Evolutionary conservation across 78 protist genomes (phyloP).

Genomic region (Speleostelium caveatum): DNA sequence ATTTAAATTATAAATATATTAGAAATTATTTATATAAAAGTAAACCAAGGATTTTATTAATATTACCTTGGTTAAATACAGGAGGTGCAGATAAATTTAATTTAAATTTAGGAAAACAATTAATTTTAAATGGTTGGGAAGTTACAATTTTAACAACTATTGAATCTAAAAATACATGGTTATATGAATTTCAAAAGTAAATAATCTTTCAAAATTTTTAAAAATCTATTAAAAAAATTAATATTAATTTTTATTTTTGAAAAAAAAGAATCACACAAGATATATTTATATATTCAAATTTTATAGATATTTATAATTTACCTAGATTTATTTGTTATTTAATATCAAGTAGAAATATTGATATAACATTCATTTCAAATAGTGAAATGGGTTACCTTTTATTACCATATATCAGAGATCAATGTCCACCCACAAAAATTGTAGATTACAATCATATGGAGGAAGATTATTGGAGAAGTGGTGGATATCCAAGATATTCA

Average conservation of each 20-base stretch:
- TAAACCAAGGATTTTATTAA: constrained; percentile 36
- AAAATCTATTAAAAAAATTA: too few relatives aligned
- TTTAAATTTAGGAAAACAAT: constrained; percentile 55
- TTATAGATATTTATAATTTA: background rate
- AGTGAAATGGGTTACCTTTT: constrained; percentile 43
- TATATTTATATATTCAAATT: constrained; percentile 41
- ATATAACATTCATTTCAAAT: constrained; percentile 38
- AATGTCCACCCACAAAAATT: background rate
- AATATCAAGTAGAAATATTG: constrained; percentile 26
- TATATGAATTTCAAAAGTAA: constrained; percentile 30
- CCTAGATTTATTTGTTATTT: constrained; percentile 55
- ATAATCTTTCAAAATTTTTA: too few relatives aligned
- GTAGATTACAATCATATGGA: constrained; percentile 71
- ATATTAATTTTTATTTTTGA: too few relatives aligned
- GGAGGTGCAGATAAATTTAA: constrained; percentile 78
- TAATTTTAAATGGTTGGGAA: constrained; percentile 64
- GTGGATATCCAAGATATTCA: constrained; percentile 70
- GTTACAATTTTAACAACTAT: constrained; percentile 33
- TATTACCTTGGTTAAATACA: constrained; percentile 73
- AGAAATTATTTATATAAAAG: constrained; percentile 18
- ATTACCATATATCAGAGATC: constrained; percentile 20
- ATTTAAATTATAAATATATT: background rate
- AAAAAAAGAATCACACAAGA: constrained; percentile 31
- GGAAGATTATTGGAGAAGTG: constrained; percentile 64
- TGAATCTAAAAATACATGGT: constrained; percentile 44